Evolutionary conservation across 2,329 filamentous ascomycete species (phyloP), one percentile per base, ranked within the genome.

Genomic region (Apiospora saccharicola): DNA sequence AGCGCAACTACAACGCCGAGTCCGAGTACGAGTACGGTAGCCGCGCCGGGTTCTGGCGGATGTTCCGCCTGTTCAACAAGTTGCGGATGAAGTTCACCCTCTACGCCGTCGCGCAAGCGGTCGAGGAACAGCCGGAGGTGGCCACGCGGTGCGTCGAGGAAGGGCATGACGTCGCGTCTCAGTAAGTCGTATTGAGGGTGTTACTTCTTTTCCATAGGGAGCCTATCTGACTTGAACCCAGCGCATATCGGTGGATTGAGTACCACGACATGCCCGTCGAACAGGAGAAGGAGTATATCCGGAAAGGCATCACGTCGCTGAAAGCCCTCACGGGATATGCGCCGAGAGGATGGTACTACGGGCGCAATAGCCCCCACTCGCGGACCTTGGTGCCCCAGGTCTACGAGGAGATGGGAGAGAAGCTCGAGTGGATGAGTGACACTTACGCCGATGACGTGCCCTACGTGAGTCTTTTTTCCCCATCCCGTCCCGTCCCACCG

Each of bases 371-470:
- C 10, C 84, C 85, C 1, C 84, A 86, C 57, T 85, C 83, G 12
- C 79, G 83, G 13, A 83, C 83, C 13, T 78, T 88, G 30, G 81
- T 89, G 0, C 84, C 83, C 67, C 82, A 85, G 74, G 83, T 86
- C 2, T 88, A 86, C 77, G 83, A 86, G 73, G 87, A 89, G 77
- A 85, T 89, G 81, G 85, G 86, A 4, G 83, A 85, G 69, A 82
- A 83, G 71, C 81, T 89, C 0, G 76, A 88, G 0, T 89, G 86
- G 82, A 82, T 83, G 30, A 82, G 80, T 22, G 87, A 90, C 73
- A 83, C 82, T 0, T 89, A 89, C 72, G 86, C 86, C 19, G 88
- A 89, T 72, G 87, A 89, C 72, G 79, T 89, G 7, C 87, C 87
- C 0, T 89, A 89, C 77, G 57, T 64, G 19, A n/a, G 57, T 41